A percentile compares a stretch with the other conserved stretches of the same genome.
Conservation (phyloP, 2,329 filamentous ascomycete species). For the Atkinsonella hypoxylon region DNA sequence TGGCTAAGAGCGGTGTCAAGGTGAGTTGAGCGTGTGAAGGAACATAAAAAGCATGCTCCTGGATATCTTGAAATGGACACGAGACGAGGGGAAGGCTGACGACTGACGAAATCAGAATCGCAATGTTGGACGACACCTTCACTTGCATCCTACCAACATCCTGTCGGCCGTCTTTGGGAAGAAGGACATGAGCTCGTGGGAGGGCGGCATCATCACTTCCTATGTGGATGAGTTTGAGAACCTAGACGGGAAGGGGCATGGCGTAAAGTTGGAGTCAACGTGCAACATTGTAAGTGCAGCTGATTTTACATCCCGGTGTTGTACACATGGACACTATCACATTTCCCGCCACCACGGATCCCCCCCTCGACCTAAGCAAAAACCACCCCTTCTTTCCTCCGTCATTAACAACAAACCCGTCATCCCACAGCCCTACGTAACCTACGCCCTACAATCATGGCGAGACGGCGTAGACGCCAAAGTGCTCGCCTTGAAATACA, state of each 20-base stretch:
- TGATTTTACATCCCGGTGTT: not conserved
- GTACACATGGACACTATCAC: too few relatives aligned
- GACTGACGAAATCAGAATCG: constrained; percentile 46
- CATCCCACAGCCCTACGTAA: constrained; percentile 45
- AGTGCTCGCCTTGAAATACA: constrained; percentile 53
- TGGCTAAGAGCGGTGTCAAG: constrained; percentile 66
- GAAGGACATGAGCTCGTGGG: constrained; percentile 54
- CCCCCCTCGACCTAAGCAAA: too few relatives aligned
- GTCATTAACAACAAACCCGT: not conserved
- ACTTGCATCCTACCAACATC: constrained; percentile 63
- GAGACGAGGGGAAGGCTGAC: too few relatives aligned
- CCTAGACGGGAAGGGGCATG: constrained; percentile 68
- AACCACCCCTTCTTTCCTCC: too few relatives aligned
- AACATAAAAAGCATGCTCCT: too few relatives aligned
- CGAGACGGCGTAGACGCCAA: constrained; percentile 59
- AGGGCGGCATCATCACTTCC: constrained; percentile 66
- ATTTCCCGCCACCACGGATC: too few relatives aligned
- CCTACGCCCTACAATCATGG: constrained; percentile 55
- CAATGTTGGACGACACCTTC: constrained; percentile 70
- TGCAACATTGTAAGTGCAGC: constrained; percentile 48
- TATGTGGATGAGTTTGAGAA: constrained; percentile 71
- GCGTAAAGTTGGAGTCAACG: constrained; percentile 66
- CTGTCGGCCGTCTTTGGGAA: constrained; percentile 54
- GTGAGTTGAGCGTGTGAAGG: constrained; percentile 28
- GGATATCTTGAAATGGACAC: too few relatives aligned